phyloP scores from a whole-genome alignment of 345 rosid species.

The Sisymbrium irio region DNA sequence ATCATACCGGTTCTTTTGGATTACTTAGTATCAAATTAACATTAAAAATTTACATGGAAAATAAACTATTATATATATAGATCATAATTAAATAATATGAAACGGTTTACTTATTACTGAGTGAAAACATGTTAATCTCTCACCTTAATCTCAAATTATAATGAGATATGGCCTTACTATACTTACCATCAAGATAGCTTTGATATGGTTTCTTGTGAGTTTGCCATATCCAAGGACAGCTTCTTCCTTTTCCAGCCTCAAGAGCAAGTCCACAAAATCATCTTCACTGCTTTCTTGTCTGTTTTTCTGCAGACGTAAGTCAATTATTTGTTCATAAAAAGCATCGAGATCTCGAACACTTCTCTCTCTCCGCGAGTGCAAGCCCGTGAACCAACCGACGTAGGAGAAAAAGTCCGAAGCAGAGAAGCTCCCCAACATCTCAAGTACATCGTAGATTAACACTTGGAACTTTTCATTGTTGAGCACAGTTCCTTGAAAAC shows the following conservation, averaged over 20 bases:
- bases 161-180: background rate
- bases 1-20: background rate
- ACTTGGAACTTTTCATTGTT: conserved; percentile 27
- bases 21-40: background rate
- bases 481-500: conserved; percentile 17
- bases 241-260: conserved; percentile 36
- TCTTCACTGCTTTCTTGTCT: conserved; percentile 13
- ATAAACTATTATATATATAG: no score
- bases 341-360: conserved; percentile 16
- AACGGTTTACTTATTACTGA: no score
- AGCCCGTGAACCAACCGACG: conserved; percentile 36
- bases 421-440: conserved; percentile 32
- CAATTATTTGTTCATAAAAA: conserved; percentile 39
- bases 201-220: conserved; percentile 34
- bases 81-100: no score
- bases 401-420: conserved; percentile 34
- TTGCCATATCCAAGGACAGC: conserved; percentile 9
- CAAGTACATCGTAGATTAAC: conserved; percentile 35
- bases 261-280: conserved; percentile 37
- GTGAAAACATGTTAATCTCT: no score
- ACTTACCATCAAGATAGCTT: conserved; percentile 28
- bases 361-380: conserved; percentile 26
- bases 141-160: background rate
- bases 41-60: no score
- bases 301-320: conserved; percentile 40